Percentiles rank a stretch among this genome's conserved stretches.
Conservation (phyloP, 371 early-diverging fungal species). For the Zancudomyces culisetae region DNA sequence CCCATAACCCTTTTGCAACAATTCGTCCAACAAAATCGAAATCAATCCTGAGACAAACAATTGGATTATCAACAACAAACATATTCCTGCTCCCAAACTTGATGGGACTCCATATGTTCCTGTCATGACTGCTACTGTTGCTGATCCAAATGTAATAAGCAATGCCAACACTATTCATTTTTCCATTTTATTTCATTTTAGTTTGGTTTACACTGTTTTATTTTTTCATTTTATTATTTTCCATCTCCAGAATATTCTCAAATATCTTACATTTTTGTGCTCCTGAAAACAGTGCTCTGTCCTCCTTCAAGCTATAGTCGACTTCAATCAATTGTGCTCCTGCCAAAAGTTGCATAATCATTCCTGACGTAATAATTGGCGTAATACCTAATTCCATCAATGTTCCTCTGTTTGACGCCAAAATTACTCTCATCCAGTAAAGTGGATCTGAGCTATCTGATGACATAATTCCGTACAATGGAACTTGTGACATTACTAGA, state of each 20-base stretch:
- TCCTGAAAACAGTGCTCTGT: conserved; percentile 93
- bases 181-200: no score
- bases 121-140: conserved; percentile 90
- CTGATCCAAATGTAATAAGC: conserved; percentile 91
- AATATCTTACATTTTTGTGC: conserved; percentile 61
- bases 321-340: conserved; percentile 94
- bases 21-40: conserved; percentile 96
- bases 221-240: no score
- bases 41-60: conserved; percentile 93
- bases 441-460: conserved; percentile 94
- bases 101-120: conserved; percentile 96
- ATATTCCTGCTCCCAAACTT: conserved; percentile 85
- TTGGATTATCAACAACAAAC: conserved; percentile 87
- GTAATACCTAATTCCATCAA: conserved; percentile 99
- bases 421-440: conserved; percentile 98
- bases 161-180: conserved; percentile 47
- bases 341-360: conserved; percentile 98
- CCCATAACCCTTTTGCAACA: conserved; percentile 99
- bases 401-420: conserved; percentile 99
- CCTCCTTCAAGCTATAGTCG: conserved; percentile 95
- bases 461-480: conserved; percentile 98
- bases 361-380: conserved; percentile 98
- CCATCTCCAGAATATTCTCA: conserved; percentile 21
- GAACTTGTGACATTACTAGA: conserved; percentile 98
- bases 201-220: no score